These are phyloP conservation scores for Saussurea involucrata DNA, from an alignment of 129 eudicot genomes.

Conservation along the genomic window DNA sequence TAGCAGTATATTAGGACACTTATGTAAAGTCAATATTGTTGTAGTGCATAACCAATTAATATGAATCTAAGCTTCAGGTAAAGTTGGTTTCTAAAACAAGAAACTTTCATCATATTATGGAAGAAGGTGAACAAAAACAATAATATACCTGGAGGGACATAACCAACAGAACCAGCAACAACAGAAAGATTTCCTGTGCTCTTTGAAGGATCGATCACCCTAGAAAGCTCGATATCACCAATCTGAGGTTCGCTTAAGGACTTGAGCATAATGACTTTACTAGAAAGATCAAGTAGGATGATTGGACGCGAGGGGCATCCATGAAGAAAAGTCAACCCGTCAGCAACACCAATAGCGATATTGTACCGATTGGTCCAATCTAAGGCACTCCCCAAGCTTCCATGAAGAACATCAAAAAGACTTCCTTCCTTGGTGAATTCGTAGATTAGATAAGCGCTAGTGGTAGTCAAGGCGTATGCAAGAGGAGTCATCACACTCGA, in stretches of 20 bases:
- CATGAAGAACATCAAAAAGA: conserved; percentile 64
- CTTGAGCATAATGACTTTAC: conserved; percentile 59
- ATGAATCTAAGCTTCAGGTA: neutral
- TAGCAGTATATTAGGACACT: neutral
- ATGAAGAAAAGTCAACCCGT: conserved; percentile 79
- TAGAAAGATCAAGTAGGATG: conserved; percentile 67
- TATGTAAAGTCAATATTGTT: neutral
- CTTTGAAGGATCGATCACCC: conserved; percentile 83
- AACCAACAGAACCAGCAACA: conserved; percentile 79
- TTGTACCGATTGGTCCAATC: conserved; percentile 88
- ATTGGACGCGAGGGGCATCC: conserved; percentile 59
- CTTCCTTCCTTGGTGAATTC: conserved; percentile 64
- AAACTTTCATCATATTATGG: neutral
- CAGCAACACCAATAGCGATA: conserved; percentile 80
- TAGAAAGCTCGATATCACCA: conserved; percentile 84
- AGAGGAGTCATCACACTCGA: conserved; percentile 87
- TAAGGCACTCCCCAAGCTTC: conserved; percentile 31
- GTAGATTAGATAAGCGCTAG: conserved; percentile 68
- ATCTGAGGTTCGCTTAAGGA: conserved; percentile 72
- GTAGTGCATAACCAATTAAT: neutral
- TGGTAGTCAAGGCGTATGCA: conserved; percentile 62
- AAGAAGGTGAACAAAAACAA: neutral
- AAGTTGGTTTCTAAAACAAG: neutral
- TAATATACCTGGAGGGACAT: conserved; percentile 72
- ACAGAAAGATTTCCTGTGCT: conserved; percentile 70